Base-by-base conservation (phyloP, 345 rosid genomes). In the Hevea brasiliensis region DNA sequence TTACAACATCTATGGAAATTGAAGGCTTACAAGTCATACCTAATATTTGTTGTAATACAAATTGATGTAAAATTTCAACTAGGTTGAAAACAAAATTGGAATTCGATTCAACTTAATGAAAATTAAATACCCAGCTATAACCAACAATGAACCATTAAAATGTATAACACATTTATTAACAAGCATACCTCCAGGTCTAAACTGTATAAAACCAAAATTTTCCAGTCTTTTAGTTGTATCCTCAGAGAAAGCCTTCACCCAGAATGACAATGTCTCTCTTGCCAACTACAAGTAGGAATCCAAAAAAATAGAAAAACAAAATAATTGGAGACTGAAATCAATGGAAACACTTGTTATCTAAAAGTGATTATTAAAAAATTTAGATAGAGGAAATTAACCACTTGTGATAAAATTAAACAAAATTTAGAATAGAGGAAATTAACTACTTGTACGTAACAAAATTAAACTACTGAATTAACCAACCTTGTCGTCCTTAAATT, bases 241-340 rank as follows among this genome's bases (percentile, higher is more conserved):
- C 81, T 90, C 96, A 24, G 99, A 95, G 79, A 92, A 95, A 73
- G 99, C 99, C 82, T 95, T 95, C 72, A 92, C 98, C 99, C 99
- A 95, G 82, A 91, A 95, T 74, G 99, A 95, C 81, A 95, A 74
- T 7, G 97, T 80, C 82, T 95, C 99, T 81, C 99, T 92, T 41
- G 97, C 97, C 78, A 95, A 83, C 99, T 95, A 88, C 47, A 79
- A 77, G 74, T 32, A 75, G 61, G n/a, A 44, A 29, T 62, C 50
- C 21, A 67, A 45, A 71, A 58, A 45, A 48, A 68, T 14, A 18
- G 48, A n/a, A n/a, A 54, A 14, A 57, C 48, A 26, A 41, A 61
- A 20, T 14, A 44, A 61, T n/a, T 37, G 24, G 26, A 35, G 17
- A 11, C 26, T 32, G 29, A 42, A n/a, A 64, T 61, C 14, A 21